phyloP scores from a whole-genome alignment of 768 basidiomycete species.

The Mycena leptocephala region DNA sequence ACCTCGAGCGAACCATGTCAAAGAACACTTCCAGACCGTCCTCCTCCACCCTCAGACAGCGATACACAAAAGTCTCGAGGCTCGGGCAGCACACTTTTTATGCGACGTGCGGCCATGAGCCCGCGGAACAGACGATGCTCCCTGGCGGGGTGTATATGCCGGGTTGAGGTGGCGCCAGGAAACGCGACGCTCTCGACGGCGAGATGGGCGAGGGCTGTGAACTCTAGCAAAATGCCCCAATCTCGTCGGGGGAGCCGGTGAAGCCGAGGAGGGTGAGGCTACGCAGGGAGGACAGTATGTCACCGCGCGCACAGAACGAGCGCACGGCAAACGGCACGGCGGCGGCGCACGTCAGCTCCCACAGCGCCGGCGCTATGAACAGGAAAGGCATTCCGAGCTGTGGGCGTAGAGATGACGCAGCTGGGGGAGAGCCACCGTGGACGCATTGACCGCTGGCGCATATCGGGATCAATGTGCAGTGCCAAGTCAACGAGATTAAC shows the following conservation, averaged over 20 bases:
- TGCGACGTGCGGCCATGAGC: neutral
- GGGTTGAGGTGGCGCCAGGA: neutral
- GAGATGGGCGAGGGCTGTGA: conserved; percentile 2
- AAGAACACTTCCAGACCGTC: conserved; percentile 12
- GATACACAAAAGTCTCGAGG: conserved; percentile 4
- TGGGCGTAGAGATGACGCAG: conserved; percentile 6
- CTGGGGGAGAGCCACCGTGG: conserved; percentile 6
- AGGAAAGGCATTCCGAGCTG: conserved; percentile 8
- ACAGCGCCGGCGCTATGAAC: conserved; percentile 2
- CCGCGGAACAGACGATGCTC: conserved; percentile 6
- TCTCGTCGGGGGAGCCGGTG: neutral
- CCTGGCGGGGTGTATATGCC: conserved; percentile 3
- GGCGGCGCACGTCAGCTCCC: conserved; percentile 3
- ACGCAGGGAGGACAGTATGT: conserved; percentile 9
- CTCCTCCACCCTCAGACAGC: conserved; percentile 7
- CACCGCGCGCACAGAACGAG: neutral
- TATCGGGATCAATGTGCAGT: conserved; percentile 14
- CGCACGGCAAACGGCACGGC: neutral
- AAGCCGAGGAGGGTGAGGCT: conserved; percentile 10
- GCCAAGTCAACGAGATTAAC: conserved; percentile 14
- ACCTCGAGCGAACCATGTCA: conserved; percentile 4
- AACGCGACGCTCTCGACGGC: neutral
- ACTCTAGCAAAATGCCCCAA: neutral
- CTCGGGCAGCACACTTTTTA: conserved; percentile 8
- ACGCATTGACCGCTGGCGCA: neutral